These are phyloP conservation scores for Mucor plumbeus DNA, from an alignment of 371 early-diverging fungal genomes.

Conservation along the genomic window DNA sequence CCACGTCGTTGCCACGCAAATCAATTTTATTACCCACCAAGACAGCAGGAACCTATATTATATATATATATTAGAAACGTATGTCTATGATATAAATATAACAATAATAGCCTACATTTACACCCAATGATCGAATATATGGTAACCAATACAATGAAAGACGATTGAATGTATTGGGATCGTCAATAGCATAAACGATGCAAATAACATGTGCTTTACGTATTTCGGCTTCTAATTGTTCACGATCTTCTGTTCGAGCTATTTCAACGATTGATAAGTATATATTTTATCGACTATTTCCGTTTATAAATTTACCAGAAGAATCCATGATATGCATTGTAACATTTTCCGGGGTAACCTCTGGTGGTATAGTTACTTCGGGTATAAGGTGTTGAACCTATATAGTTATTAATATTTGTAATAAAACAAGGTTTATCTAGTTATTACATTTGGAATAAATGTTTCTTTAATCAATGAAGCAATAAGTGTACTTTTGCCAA, in stretches of 20 bases:
- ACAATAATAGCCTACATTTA: constrained; percentile 69
- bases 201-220: constrained; percentile 96
- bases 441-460: constrained; percentile 87
- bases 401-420: background rate
- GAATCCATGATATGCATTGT: constrained; percentile 97
- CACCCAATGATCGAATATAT: constrained; percentile 85
- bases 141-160: constrained; percentile 92
- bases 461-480: constrained; percentile 95
- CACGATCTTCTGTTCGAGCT: constrained; percentile 88
- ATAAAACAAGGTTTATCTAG: background rate
- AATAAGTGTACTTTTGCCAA: constrained; percentile 96
- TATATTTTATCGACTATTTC: background rate
- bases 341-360: constrained; percentile 95
- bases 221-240: constrained; percentile 88
- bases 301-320: constrained; percentile 60
- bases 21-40: constrained; percentile 98
- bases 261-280: constrained; percentile 2
- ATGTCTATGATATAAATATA: background rate
- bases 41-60: constrained; percentile 84
- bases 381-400: constrained; percentile 96
- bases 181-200: constrained; percentile 92
- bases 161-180: constrained; percentile 82
- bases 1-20: constrained; percentile 79
- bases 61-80: background rate
- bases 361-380: constrained; percentile 97